phyloP scores from a whole-genome alignment of 1,284 basidiomycete genomes.

The Blastosporella zonata region DNA sequence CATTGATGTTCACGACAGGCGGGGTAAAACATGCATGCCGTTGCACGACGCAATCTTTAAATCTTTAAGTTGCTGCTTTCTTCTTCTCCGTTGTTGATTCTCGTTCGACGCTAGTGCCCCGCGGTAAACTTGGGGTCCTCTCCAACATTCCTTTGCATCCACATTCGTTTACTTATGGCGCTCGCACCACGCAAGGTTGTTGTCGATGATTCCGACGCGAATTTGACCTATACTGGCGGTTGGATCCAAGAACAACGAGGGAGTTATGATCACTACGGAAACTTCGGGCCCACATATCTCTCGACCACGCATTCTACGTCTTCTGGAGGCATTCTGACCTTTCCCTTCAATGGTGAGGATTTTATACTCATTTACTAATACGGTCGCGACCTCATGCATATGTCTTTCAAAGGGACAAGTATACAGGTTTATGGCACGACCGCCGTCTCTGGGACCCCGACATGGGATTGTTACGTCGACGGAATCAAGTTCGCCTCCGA shows the following conservation, averaged over 20 bases:
- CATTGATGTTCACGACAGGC: too few species aligned
- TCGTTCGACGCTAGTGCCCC: not conserved
- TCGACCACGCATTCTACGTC: not conserved
- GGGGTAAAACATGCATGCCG: too few species aligned
- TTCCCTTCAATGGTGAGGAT: not conserved
- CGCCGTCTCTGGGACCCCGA: not conserved
- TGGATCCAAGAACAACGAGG: slow-evolving; percentile 1
- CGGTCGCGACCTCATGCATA: not conserved
- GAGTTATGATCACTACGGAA: slow-evolving; percentile 1
- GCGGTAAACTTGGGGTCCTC: not conserved
- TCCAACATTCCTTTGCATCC: not conserved
- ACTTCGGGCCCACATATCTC: not conserved
- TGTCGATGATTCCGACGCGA: not conserved
- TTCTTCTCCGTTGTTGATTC: not conserved
- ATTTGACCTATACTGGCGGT: not conserved
- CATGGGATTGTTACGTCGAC: slow-evolving; percentile 3
- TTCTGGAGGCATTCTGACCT: not conserved
- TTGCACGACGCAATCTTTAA: too few species aligned
- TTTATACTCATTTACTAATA: not conserved
- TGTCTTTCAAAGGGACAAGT: not conserved
- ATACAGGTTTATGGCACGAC: slow-evolving; percentile 1
- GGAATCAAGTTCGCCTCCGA: not conserved
- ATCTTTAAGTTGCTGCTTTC: not conserved
- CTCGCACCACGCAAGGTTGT: not conserved
- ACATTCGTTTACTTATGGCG: not conserved